These are phyloP conservation scores for Coemansia sp. DNA, from an alignment of 192 early-diverging fungal genomes.

Conservation along the genomic window DNA sequence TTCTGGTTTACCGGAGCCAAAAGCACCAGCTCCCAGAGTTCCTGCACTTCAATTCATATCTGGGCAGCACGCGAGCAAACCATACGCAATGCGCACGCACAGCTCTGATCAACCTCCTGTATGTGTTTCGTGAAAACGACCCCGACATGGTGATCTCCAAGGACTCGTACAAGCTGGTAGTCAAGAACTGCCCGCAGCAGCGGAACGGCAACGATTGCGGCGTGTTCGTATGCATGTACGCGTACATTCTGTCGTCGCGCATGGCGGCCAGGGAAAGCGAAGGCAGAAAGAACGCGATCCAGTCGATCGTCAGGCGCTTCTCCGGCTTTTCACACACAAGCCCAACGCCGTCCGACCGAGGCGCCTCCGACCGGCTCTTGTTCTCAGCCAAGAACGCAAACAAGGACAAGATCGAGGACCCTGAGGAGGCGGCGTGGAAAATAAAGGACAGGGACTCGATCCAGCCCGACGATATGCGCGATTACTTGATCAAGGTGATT, in stretches of 20 bases:
- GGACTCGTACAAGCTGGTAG: conserved; percentile 45
- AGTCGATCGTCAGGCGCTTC: conserved; percentile 20
- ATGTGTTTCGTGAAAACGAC: conserved; percentile 48
- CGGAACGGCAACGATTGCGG: conserved; percentile 48
- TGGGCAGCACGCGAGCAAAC: conserved; percentile 43
- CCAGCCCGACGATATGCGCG: conserved; percentile 37
- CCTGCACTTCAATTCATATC: conserved; percentile 53
- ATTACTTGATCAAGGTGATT: conserved; percentile 36
- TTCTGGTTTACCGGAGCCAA: conserved; percentile 39
- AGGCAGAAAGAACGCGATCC: conserved; percentile 13
- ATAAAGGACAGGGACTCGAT: conserved; percentile 49
- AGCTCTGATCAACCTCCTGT: conserved; percentile 46
- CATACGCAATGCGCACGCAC: conserved; percentile 50
- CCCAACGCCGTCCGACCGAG: conserved; percentile 1
- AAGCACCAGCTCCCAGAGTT: conserved; percentile 40
- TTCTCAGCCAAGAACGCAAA: conserved; percentile 20
- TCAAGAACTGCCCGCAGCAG: conserved; percentile 54
- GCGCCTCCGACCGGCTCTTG: conserved; percentile 13
- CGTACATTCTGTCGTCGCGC: conserved; percentile 38
- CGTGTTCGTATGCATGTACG: conserved; percentile 48
- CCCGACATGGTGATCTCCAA: conserved; percentile 41
- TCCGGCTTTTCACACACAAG: conserved; percentile 16
- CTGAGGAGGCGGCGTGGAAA: conserved; percentile 35
- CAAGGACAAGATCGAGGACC: conserved; percentile 7
- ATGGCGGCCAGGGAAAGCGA: conserved; percentile 19